Evolutionary conservation across 2,329 filamentous ascomycete genomes (phyloP), one percentile per base, ranked within the genome.

Genomic region (Fusarium sp.): DNA sequence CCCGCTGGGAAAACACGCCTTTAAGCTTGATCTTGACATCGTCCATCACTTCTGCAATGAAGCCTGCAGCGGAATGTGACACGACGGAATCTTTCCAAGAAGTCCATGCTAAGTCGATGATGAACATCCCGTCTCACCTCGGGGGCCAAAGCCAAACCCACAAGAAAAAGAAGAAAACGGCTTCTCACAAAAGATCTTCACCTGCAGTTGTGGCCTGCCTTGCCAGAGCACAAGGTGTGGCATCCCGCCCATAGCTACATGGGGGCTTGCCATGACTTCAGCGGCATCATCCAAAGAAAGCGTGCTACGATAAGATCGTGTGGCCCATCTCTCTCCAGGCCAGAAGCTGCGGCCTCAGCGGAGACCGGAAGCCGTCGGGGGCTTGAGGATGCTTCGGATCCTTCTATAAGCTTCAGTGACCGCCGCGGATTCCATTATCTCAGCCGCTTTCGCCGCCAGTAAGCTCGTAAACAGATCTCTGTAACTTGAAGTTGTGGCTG

Each of bases 321-420:
- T 62, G 70, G 65, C 68, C 40, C 43, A 19, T 33, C 11, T 32
- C 43, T 39, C 37, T 43, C 47, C 41, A 40, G 40, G 33, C 49
- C 37, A 32, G 44, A 45, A 47, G 22, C 43, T 24, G 61, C n/a
- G 48, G 20, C 55, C 43, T 33, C 33, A 33, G 45, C 71, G 71
- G 71, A 71, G 13, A 40, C 54, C 71, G 71, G 71, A 58, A 54
- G 53, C 71, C 71, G 71, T 59, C 46, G 37, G 24, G 35, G 55
- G 52, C 52, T 58, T 40, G 39, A 50, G 54, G 46, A 60, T 58
- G 32, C 58, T 24, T 56, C 52, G 51, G 49, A 55, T 39, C 30
- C 19, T 8, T 40, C 49, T 48, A 56, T 30, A 50, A 70, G 40
- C 46, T 20, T 20, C 39, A 37, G 49, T 48, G n/a, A 62, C 54